Evolutionary conservation across 495 filamentous ascomycete genomes (phyloP).

Genomic region (Penicillium ucsense): DNA sequence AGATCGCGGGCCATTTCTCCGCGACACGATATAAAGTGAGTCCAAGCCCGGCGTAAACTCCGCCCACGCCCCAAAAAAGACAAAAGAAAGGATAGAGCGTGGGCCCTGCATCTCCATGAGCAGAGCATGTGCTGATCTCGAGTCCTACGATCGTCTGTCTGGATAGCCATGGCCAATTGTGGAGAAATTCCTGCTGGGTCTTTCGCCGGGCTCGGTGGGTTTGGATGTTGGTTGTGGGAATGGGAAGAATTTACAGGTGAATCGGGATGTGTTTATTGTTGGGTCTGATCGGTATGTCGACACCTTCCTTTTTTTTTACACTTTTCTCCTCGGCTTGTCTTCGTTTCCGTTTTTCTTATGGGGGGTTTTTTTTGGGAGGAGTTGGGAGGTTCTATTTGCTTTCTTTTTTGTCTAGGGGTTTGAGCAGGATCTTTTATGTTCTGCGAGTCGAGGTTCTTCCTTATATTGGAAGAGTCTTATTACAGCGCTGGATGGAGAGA

Average conservation of each 20-base stretch:
- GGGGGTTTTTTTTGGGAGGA: background rate
- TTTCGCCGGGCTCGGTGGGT: constrained; percentile 66
- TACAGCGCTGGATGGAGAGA: background rate
- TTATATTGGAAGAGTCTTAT: too few species aligned
- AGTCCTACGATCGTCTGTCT: background rate
- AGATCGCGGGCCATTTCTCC: constrained; percentile 92
- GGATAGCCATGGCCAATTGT: constrained; percentile 84
- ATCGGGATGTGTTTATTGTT: constrained; percentile 68
- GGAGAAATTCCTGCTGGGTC: constrained; percentile 61
- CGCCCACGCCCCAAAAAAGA: background rate
- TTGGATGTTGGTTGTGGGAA: constrained; percentile 89
- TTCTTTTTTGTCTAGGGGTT: too few species aligned
- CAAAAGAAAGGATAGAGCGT: too few species aligned
- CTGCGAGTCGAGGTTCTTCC: too few species aligned
- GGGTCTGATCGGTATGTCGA: constrained; percentile 65
- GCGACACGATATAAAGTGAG: constrained; percentile 82
- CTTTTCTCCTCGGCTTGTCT: constrained; percentile 6
- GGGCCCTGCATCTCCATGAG: too few species aligned
- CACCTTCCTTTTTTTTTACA: constrained; percentile 1
- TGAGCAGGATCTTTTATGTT: too few species aligned
- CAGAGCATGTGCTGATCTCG: background rate
- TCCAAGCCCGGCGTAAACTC: background rate
- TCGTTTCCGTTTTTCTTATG: constrained; percentile 1
- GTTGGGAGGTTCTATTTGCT: too few species aligned
- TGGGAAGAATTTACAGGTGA: constrained; percentile 86